Evolutionary conservation across 2,329 filamentous ascomycete species (phyloP).

Genomic region (Colletotrichum chrysophilum): DNA sequence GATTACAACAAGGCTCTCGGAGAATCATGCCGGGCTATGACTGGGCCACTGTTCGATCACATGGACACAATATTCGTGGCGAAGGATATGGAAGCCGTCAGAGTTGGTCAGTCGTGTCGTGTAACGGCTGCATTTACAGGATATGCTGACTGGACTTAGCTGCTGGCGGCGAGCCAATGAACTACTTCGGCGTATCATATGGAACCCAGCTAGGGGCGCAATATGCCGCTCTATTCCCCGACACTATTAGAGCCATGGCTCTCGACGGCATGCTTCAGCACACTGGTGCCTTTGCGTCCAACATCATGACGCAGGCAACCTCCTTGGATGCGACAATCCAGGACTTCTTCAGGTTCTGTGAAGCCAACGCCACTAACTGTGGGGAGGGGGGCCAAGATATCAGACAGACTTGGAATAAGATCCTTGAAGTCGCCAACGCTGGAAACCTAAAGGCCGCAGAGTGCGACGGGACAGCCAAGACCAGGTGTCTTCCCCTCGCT

Average conservation of each 20-base stretch:
- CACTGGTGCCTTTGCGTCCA: not conserved
- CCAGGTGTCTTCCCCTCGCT: not conserved
- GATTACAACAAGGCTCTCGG: conserved; percentile 9
- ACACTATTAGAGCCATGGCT: conserved; percentile 1
- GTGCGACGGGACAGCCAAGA: conserved; percentile 9
- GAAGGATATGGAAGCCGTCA: conserved; percentile 10
- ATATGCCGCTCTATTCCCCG: conserved; percentile 1
- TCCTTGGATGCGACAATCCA: conserved; percentile 16
- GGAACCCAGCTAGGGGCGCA: conserved; percentile 11
- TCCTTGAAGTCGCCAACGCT: not conserved
- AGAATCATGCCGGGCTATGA: conserved; percentile 8
- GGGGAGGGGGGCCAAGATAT: conserved; percentile 1
- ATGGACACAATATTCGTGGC: conserved; percentile 9
- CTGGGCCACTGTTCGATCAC: not conserved
- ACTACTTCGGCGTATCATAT: conserved; percentile 12
- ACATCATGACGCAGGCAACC: conserved; percentile 17
- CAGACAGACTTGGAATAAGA: conserved; percentile 1
- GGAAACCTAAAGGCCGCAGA: conserved; percentile 1
- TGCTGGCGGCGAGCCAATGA: not conserved
- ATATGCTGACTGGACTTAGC: not conserved
- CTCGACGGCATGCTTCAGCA: conserved; percentile 16
- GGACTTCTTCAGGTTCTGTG: conserved; percentile 10
- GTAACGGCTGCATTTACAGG: rapidly evolving
- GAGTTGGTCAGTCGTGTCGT: not conserved
- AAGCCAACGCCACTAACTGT: not conserved